Percentiles rank a stretch among this genome's conserved stretches.
These are phyloP conservation scores for Kokia cookei DNA, from an alignment of 441 rosid species.

Conservation along the genomic window DNA sequence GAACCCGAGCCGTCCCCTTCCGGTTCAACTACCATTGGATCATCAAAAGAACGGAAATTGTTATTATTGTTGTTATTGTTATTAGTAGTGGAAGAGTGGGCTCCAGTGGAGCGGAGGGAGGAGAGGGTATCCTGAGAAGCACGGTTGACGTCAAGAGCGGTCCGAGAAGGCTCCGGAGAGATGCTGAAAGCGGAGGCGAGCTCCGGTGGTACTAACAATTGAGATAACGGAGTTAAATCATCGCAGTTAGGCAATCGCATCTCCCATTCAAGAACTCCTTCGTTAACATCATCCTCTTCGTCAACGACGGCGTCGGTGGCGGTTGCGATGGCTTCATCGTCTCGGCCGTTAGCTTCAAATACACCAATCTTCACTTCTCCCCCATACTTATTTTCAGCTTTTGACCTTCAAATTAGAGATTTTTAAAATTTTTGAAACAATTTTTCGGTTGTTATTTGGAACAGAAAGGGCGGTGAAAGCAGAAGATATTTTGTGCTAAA, in stretches of 20 bases:
- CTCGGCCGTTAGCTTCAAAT: slow-evolving; percentile 26
- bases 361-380: slow-evolving; percentile 73
- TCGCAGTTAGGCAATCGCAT: slow-evolving; percentile 64
- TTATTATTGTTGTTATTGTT: slow-evolving; percentile 34
- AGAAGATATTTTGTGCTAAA: not conserved
- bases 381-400: slow-evolving; percentile 35
- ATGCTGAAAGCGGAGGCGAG: slow-evolving; percentile 91
- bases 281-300: slow-evolving; percentile 35
- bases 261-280: slow-evolving; percentile 79
- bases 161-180: slow-evolving; percentile 52
- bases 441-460: not conserved
- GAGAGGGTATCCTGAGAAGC: slow-evolving; percentile 67
- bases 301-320: not conserved
- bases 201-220: slow-evolving; percentile 58
- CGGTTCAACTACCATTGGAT: slow-evolving; percentile 29
- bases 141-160: slow-evolving; percentile 53
- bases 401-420: not conserved
- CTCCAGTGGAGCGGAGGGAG: slow-evolving; percentile 35
- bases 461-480: not conserved
- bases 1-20: slow-evolving; percentile 33
- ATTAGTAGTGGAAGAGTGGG: slow-evolving; percentile 22
- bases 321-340: slow-evolving; percentile 12
- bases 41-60: slow-evolving; percentile 33
- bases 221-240: slow-evolving; percentile 80
- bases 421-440: not conserved